Percentiles rank a stretch among this genome's conserved stretches.
These are phyloP conservation scores for Olyra latifolia DNA, from an alignment of 176 grass and related monocot genomes.

Conservation along the genomic window DNA sequence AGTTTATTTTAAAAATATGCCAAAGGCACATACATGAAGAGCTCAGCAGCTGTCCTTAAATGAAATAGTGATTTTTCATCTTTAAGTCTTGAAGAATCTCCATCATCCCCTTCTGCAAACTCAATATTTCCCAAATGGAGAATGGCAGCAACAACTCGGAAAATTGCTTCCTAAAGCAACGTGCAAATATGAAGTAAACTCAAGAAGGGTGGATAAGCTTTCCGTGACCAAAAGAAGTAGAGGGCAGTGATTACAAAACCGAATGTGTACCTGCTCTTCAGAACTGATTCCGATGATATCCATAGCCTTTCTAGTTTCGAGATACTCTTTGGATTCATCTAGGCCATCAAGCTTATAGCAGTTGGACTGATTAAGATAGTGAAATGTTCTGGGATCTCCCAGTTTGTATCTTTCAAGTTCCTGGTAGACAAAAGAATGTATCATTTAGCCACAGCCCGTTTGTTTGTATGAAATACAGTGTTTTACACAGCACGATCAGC, in stretches of 20 bases:
- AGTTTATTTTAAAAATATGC: slow-evolving; percentile 11
- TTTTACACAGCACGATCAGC: not conserved
- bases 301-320: slow-evolving; percentile 98
- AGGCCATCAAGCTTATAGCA: slow-evolving; percentile 83
- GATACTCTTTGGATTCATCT: slow-evolving; percentile 92
- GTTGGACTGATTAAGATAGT: slow-evolving; percentile 95
- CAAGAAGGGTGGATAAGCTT: slow-evolving; percentile 22
- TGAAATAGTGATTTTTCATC: slow-evolving; percentile 90
- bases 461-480: not conserved
- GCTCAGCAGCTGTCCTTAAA: slow-evolving; percentile 77
- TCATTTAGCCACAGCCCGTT: slow-evolving; percentile 7
- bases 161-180: slow-evolving; percentile 85
- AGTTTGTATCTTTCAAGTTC: slow-evolving; percentile 87
- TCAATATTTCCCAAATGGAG: slow-evolving; percentile 92
- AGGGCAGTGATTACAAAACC: slow-evolving; percentile 8
- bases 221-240: slow-evolving; percentile 6
- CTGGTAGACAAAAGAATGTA: slow-evolving; percentile 38
- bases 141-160: slow-evolving; percentile 87
- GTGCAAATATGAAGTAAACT: slow-evolving; percentile 28
- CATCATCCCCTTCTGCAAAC: slow-evolving; percentile 82
- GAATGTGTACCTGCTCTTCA: slow-evolving; percentile 75
- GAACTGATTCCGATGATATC: slow-evolving; percentile 80
- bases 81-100: slow-evolving; percentile 90
- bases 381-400: slow-evolving; percentile 76
- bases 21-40: slow-evolving; percentile 70